Evolutionary conservation across 805 yeast species (phyloP), one percentile per base, ranked within the genome.

Genomic region (Lipomyces chichibuensis): DNA sequence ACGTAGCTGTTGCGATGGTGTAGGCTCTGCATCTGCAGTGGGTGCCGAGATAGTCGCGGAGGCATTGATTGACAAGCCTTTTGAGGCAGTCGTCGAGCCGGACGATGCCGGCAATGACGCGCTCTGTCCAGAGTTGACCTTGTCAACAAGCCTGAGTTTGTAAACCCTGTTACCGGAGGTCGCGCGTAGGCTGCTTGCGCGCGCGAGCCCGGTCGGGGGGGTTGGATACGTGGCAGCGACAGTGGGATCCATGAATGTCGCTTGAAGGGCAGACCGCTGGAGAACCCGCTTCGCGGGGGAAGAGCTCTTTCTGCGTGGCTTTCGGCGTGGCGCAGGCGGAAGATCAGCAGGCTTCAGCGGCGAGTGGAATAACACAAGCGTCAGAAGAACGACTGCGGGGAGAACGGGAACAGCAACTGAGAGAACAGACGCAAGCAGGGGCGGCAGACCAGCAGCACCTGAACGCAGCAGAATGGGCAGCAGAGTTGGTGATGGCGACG

Each of bases 111-210:
- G 23, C 17, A 43, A 53, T 6, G 69, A 55, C 13, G 62, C 39
- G 29, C 52, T 35, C 55, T 62, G 60, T 55, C 54, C 52, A 23
- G 67, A 63, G 29, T 37, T 27, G 33, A 69, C 55, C 37, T 61
- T 63, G 55, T 68, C 67, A 53, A 69, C 71, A n/a, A 69, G 67
- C 25, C 57, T 43, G 33, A 69, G 70, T 20, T 63, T 62, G 57
- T 69, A 69, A 9, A 69, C 65, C 37, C 53, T 53, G 49, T 57
- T 58, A 32, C 71, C 72, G 4, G 65, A 32, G 6, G 72, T 57
- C n/a, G 72, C 72, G 3, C 72, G 65, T 29, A 62, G 35, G 35
- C 63, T 53, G 20, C 59, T 17, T 5, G 69, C 32, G 25, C 67
- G 69, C 54, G 58, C 54, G 52, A 64, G 37, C n/a, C 51, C 60